Evolutionary conservation across 768 basidiomycete genomes (phyloP).

Genomic region (Inosperma sp.): DNA sequence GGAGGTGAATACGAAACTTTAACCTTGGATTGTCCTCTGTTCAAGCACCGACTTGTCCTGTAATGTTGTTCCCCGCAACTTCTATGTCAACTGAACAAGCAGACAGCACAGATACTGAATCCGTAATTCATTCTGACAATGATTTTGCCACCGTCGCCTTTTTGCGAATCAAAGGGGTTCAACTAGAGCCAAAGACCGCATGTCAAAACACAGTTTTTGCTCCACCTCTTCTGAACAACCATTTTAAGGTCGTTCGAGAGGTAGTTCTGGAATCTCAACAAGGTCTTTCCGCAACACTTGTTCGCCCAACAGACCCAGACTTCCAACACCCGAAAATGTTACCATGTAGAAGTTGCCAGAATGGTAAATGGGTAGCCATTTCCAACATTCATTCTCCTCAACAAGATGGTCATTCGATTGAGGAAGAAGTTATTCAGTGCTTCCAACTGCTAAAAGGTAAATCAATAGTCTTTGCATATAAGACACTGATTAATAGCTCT

Average conservation of each 20-base stretch:
- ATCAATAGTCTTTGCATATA: conserved; percentile 6
- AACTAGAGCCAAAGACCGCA: conserved; percentile 52
- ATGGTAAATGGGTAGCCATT: conserved; percentile 67
- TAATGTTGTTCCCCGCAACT: conserved; percentile 33
- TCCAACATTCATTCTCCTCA: conserved; percentile 46
- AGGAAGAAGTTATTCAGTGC: conserved; percentile 67
- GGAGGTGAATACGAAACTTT: conserved; percentile 97
- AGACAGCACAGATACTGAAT: conserved; percentile 56
- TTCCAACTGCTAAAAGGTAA: conserved; percentile 63
- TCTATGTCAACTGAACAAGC: conserved; percentile 5
- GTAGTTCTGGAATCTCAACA: conserved; percentile 12
- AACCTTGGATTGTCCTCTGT: conserved; percentile 85
- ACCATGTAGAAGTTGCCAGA: conserved; percentile 21
- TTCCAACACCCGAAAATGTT: conserved; percentile 8
- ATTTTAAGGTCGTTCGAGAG: conserved; percentile 29
- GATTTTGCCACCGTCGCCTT: conserved; percentile 91
- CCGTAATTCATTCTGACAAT: conserved; percentile 72
- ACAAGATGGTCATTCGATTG: conserved; percentile 41
- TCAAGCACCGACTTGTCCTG: conserved; percentile 72
- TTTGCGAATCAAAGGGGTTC: conserved; percentile 69
- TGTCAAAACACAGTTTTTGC: conserved; percentile 12
- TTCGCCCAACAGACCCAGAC: not conserved
- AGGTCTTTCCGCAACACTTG: not conserved
- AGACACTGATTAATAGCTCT: conserved; percentile 2
- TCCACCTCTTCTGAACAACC: conserved; percentile 53